Percentiles rank a stretch among this genome's conserved stretches.
These are phyloP conservation scores for Camelina laxa DNA, from an alignment of 345 rosid species.

Conservation along the genomic window DNA sequence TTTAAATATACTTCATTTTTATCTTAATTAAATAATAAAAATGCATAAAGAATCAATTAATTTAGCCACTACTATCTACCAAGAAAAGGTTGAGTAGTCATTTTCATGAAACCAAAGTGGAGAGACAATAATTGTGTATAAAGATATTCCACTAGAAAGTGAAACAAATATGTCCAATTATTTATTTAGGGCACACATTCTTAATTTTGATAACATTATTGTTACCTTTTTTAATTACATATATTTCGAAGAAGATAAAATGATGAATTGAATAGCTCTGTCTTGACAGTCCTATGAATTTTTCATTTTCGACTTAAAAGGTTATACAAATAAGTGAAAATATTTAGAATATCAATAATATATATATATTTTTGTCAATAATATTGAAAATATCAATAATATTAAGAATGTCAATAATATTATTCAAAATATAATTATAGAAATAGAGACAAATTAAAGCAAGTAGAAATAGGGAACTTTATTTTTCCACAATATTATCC, in stretches of 20 bases:
- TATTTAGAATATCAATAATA: background rate
- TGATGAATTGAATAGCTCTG: background rate
- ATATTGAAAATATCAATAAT: too few species aligned
- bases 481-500: too few species aligned
- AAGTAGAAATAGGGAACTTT: too few species aligned
- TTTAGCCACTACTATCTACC: constrained; percentile 24
- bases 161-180: constrained; percentile 34
- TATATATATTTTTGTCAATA: too few species aligned
- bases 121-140: constrained; percentile 38
- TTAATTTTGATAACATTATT: constrained; percentile 26
- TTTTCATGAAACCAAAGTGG: constrained; percentile 34
- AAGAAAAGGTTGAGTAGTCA: constrained; percentile 34
- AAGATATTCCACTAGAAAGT: constrained; percentile 40
- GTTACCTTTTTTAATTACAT: constrained; percentile 8
- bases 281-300: background rate
- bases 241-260: background rate
- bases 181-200: constrained; percentile 15
- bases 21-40: background rate
- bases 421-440: too few species aligned
- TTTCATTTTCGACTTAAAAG: background rate
- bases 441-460: too few species aligned
- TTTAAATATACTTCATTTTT: background rate
- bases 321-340: background rate
- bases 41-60: background rate
- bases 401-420: too few species aligned